phyloP scores from a whole-genome alignment of 2,329 filamentous ascomycete species.

The Anthostomella pinea region DNA sequence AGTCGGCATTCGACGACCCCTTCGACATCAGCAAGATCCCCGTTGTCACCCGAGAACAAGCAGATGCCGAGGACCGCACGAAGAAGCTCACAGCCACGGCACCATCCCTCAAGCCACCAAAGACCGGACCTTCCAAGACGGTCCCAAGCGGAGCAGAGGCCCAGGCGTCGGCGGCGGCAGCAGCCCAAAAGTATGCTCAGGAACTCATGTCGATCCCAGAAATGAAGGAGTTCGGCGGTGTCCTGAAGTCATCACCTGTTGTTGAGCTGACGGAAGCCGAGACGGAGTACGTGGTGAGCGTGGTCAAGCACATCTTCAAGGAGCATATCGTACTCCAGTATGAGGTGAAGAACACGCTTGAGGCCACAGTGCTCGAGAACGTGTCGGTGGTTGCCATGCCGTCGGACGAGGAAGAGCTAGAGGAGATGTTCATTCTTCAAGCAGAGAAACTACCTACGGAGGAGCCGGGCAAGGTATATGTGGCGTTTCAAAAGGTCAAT shows the following conservation, averaged over 20 bases:
- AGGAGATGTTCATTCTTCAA: constrained; percentile 93
- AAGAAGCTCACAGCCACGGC: constrained; percentile 95
- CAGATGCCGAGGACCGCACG: constrained; percentile 90
- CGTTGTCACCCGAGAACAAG: constrained; percentile 91
- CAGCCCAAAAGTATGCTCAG: constrained; percentile 84
- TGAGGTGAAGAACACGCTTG: constrained; percentile 95
- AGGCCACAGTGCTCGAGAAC: constrained; percentile 85
- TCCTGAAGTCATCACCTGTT: constrained; percentile 85
- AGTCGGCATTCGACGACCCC: constrained; percentile 75
- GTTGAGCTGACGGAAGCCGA: constrained; percentile 95
- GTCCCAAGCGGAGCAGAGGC: constrained; percentile 68
- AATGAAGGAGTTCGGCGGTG: constrained; percentile 80
- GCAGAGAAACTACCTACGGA: constrained; percentile 78
- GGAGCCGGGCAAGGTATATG: constrained; percentile 89
- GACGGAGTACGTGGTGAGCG: constrained; percentile 92
- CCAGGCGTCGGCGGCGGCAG: constrained; percentile 71
- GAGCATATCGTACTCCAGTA: constrained; percentile 95
- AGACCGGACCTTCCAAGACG: constrained; percentile 72
- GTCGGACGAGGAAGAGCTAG: constrained; percentile 74
- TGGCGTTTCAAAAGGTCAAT: constrained; percentile 82
- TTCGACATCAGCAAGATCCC: constrained; percentile 93
- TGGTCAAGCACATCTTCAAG: constrained; percentile 97
- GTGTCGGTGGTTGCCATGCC: constrained; percentile 81
- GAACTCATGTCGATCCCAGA: constrained; percentile 87
- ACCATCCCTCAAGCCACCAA: constrained; percentile 90